phyloP scores from a whole-genome alignment of 768 basidiomycete species.

The Rhizopogon rudus region DNA sequence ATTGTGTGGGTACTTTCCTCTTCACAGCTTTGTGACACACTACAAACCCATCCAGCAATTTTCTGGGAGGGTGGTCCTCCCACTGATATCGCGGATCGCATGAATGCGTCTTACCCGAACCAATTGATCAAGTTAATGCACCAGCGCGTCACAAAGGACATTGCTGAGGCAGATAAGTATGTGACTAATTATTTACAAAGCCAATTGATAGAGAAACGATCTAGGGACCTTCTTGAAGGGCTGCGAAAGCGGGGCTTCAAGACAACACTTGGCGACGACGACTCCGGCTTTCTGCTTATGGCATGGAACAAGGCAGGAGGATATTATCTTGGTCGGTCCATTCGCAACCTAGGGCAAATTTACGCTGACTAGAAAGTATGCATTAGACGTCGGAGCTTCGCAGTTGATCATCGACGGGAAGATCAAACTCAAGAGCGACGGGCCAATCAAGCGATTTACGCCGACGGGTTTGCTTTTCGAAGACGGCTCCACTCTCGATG shows the following conservation, averaged over 20 bases:
- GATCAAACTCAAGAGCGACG: conserved; percentile 43
- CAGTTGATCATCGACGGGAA: conserved; percentile 40
- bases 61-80: conserved; percentile 44
- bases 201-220: background rate
- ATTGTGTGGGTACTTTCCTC: conserved; percentile 7
- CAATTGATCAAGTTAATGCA: conserved; percentile 24
- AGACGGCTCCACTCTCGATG: conserved; percentile 37
- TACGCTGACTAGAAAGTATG: background rate
- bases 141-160: conserved; percentile 31
- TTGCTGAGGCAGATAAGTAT: conserved; percentile 55
- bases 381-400: conserved; percentile 34
- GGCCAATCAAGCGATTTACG: conserved; percentile 37
- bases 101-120: conserved; percentile 43
- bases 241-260: conserved; percentile 56
- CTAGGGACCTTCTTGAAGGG: conserved; percentile 49
- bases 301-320: conserved; percentile 51
- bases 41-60: conserved; percentile 2
- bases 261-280: conserved; percentile 44
- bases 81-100: conserved; percentile 47
- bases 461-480: conserved; percentile 35
- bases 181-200: conserved; percentile 6
- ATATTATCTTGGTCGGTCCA: conserved; percentile 55
- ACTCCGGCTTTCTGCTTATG: conserved; percentile 44
- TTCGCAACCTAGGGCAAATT: no score
- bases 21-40: conserved; percentile 11